A percentile compares a stretch with the other conserved stretches of the same genome.
Conservation (phyloP, 176 grass and related monocot genomes). For the Coix lacrymajobi region DNA sequence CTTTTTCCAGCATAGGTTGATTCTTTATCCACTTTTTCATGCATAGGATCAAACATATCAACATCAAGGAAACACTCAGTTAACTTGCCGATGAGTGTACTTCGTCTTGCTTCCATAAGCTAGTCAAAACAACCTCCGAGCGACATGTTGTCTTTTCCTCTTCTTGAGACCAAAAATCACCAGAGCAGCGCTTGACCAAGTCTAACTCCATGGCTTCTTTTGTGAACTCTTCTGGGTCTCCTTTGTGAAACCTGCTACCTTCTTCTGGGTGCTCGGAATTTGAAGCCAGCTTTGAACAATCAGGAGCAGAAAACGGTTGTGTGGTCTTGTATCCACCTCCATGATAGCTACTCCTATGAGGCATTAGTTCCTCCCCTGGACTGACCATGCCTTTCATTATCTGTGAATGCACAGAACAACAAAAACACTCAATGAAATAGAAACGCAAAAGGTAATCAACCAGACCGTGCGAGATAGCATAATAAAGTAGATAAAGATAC, state of each 20-base stretch:
- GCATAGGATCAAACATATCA: no score
- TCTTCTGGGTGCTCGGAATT: background rate
- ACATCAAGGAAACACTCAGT: no score
- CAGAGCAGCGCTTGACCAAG: background rate
- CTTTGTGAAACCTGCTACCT: no score
- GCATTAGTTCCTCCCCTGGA: constrained; percentile 34
- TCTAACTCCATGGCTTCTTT: background rate
- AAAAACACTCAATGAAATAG: background rate
- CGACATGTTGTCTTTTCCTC: background rate
- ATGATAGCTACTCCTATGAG: constrained; percentile 19
- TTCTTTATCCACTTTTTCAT: no score
- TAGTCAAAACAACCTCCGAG: background rate
- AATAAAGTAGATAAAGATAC: background rate
- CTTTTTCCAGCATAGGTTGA: no score
- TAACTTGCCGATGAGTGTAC: no score
- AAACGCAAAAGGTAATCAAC: background rate
- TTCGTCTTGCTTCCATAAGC: background rate
- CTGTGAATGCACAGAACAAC: constrained; percentile 12
- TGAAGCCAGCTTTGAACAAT: background rate
- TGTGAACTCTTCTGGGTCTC: background rate
- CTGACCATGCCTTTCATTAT: constrained; percentile 23
- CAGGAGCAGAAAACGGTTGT: background rate
- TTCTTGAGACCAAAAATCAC: background rate
- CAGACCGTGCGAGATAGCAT: background rate
- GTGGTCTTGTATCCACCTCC: background rate